phyloP scores from a whole-genome alignment of 2,329 filamentous ascomycete genomes.

The Trichoderma citrinoviride region DNA sequence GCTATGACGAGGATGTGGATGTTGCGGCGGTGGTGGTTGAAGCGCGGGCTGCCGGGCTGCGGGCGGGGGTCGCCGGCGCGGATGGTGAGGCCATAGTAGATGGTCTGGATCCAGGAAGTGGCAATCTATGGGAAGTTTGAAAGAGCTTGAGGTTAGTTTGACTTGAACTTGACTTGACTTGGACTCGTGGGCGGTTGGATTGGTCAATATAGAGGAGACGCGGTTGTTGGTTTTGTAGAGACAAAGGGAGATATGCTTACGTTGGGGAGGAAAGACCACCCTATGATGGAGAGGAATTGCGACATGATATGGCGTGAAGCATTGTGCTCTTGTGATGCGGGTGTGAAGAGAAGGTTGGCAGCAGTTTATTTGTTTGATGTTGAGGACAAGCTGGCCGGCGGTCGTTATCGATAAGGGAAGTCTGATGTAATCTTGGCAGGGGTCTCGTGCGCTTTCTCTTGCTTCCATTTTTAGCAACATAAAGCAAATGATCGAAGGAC shows the following conservation, averaged over 20 bases:
- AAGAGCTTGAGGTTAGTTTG: constrained; percentile 23
- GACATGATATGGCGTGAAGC: constrained; percentile 16
- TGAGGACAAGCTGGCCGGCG: constrained; percentile 19
- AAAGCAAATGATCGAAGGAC: too few relatives aligned
- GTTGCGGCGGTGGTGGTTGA: constrained; percentile 69
- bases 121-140: constrained; percentile 56
- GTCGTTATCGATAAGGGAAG: constrained; percentile 13
- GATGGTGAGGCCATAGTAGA: constrained; percentile 86
- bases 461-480: background rate
- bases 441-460: background rate
- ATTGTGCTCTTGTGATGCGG: constrained; percentile 2
- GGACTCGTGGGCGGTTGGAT: background rate
- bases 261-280: constrained; percentile 22
- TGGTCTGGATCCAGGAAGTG: constrained; percentile 71
- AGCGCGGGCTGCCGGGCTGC: constrained; percentile 64
- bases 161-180: background rate
- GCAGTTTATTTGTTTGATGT: background rate
- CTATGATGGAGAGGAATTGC: constrained; percentile 20
- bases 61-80: constrained; percentile 81
- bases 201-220: background rate
- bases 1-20: constrained; percentile 82
- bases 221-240: background rate
- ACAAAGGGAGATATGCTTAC: background rate
- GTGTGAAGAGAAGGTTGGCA: background rate
- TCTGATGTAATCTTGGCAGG: constrained; percentile 13